Evolutionary conservation across 441 rosid species (phyloP).

Genomic region (Populus hybrid): DNA sequence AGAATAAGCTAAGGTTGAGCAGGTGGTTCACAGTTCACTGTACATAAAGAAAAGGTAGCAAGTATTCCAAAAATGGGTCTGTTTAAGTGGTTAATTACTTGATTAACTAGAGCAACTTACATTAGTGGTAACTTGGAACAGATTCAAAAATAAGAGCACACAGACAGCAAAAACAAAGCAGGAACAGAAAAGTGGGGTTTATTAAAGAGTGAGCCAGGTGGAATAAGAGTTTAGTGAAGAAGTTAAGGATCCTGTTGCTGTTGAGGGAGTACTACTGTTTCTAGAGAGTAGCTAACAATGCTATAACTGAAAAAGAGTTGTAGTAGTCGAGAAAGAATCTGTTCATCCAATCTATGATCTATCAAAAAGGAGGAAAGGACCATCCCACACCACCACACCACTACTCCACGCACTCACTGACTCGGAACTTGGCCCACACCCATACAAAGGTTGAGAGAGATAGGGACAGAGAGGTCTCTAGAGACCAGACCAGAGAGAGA

Average conservation of each 20-base stretch:
- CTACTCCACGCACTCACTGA: background rate
- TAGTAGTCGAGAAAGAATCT: background rate
- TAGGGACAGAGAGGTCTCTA: background rate
- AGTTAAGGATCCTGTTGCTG: too few relatives aligned
- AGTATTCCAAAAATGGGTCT: background rate
- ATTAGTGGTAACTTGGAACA: too few relatives aligned
- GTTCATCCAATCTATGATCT: background rate
- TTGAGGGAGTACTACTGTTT: background rate
- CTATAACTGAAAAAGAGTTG: too few relatives aligned
- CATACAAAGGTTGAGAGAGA: background rate
- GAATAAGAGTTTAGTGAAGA: too few relatives aligned
- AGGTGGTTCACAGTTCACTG: background rate
- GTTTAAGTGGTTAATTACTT: background rate
- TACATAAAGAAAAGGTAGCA: background rate
- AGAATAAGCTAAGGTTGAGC: too few relatives aligned
- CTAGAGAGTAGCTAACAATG: background rate
- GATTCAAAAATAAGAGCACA: too few relatives aligned
- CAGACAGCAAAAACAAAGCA: too few relatives aligned
- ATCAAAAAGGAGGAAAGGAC: background rate
- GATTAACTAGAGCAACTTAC: background rate
- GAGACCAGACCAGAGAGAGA: constrained; percentile 6
- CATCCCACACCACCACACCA: background rate
- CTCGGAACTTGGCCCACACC: background rate
- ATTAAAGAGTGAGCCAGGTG: too few relatives aligned
- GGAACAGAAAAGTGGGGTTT: too few relatives aligned